Base-by-base conservation (phyloP, 306 rosid genomes). In the Prunus campanulata region DNA sequence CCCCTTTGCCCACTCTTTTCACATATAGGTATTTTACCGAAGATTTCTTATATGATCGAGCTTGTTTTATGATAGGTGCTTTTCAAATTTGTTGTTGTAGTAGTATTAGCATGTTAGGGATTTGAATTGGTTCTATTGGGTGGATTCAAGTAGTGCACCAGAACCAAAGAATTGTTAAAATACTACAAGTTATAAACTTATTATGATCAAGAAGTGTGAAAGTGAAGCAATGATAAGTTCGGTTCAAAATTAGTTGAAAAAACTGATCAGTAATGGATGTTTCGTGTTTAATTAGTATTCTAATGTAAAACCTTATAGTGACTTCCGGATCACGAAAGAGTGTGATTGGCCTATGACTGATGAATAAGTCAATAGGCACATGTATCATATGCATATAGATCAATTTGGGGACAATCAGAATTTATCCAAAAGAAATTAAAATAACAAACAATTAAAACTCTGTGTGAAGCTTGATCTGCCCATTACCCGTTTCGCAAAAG, bases 1-100 rank as follows among this genome's bases (percentile, higher is more conserved):
- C 79, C 66, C 84, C 90, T 22, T 71, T 91, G 86, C 90, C 96
- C 8, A 79, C 81, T 1, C 42, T 91, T 42, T 74, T 88, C 84
- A 91, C 96, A 50, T 88, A 87, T 61, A 91, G 93, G 96, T 88
- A 68, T 19, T 54, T 16, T 35, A 61, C 35, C 16, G 2, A 2
- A 4, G 54, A 57, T 78, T 64, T 49, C 72, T 56, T 30, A 49
- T 29, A 29, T 42, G 29, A 39, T 47, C 56, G 24, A 54, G n/a
- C 11, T 49, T 48, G 63, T 55, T 68, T 14, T 75, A 65, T 57
- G 19, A 2, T 19, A 19, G 49, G 44, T 11, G 2, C 7, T 44
- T 16, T 54, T 47, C 57, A 77, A 25, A 6, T n/a, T 5, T 19
- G 51, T 60, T 9, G 22, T 30, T n/a, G 4, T 70, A n/a, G 12